These are phyloP conservation scores for Pseudocercospora eumusae DNA, from an alignment of 2,329 filamentous ascomycete species.

Conservation along the genomic window DNA sequence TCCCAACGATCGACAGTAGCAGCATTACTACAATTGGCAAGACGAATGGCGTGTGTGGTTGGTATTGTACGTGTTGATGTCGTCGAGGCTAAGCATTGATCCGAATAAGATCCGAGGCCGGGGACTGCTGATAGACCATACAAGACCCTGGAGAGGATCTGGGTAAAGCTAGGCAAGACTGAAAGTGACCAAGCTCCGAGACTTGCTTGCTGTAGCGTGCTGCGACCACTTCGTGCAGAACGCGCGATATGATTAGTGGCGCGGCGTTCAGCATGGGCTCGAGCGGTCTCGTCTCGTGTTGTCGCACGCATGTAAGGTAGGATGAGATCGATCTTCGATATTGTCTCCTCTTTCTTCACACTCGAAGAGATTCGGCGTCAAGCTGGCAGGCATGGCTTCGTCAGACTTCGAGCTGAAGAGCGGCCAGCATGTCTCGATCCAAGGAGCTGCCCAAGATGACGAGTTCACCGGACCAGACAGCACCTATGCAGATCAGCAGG, in stretches of 20 bases:
- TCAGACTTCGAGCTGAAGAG: conserved; percentile 8
- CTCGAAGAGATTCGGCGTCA: not conserved
- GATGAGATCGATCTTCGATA: not conserved
- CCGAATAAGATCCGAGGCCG: conserved; percentile 4
- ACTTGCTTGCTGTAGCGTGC: not conserved
- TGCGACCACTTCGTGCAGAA: not conserved
- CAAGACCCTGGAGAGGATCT: conserved; percentile 2
- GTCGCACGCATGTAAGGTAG: not conserved
- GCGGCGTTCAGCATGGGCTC: not conserved
- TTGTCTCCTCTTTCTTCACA: not conserved
- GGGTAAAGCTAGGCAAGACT: conserved; percentile 2
- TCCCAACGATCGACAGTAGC: not conserved
- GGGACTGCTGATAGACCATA: not conserved
- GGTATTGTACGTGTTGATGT: conserved; percentile 1
- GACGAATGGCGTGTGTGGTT: not conserved
- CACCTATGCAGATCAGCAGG: conserved; percentile 18
- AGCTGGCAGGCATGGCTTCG: not conserved
- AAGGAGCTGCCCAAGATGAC: not conserved
- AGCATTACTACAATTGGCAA: not conserved
- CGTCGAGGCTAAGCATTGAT: conserved; percentile 5
- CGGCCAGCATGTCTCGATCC: conserved; percentile 2
- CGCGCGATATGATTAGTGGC: not conserved
- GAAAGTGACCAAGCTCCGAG: not conserved
- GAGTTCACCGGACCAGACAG: not conserved
- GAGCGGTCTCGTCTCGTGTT: not conserved